phyloP scores from a whole-genome alignment of 2,329 filamentous ascomycete species.

The Plenodomus tracheiphilus region DNA sequence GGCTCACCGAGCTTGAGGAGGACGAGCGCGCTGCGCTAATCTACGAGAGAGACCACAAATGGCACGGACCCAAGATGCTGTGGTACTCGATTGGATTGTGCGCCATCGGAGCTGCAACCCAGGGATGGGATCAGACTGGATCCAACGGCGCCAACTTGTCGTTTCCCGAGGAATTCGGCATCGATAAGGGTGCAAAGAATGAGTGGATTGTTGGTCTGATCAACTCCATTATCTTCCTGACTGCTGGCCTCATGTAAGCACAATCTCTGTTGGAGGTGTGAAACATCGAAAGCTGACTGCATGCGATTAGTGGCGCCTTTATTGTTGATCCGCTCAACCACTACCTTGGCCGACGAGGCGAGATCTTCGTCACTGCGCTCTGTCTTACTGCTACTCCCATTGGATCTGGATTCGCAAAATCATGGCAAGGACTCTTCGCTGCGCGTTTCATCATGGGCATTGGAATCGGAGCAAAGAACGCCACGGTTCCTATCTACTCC shows the following conservation, averaged over 20 bases:
- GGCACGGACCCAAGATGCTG: slow-evolving; percentile 59
- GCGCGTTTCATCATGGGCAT: slow-evolving; percentile 43
- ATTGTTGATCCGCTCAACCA: slow-evolving; percentile 45
- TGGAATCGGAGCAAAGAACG: slow-evolving; percentile 40
- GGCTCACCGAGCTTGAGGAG: slow-evolving; percentile 63
- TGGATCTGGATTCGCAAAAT: slow-evolving; percentile 41
- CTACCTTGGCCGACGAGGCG: slow-evolving; percentile 42
- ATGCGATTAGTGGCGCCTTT: slow-evolving; percentile 14
- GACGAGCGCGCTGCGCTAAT: slow-evolving; percentile 63
- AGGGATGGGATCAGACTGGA: slow-evolving; percentile 68
- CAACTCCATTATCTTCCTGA: slow-evolving; percentile 46
- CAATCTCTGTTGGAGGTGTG: neutral
- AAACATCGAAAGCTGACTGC: neutral
- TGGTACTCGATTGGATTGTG: slow-evolving; percentile 70
- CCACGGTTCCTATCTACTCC: slow-evolving; percentile 40
- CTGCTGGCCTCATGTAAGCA: slow-evolving; percentile 43
- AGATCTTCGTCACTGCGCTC: slow-evolving; percentile 43
- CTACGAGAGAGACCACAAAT: slow-evolving; percentile 68
- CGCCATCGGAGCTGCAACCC: slow-evolving; percentile 70
- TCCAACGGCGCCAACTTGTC: slow-evolving; percentile 60
- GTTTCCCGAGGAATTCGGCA: slow-evolving; percentile 60
- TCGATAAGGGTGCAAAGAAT: slow-evolving; percentile 36
- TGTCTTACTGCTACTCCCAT: slow-evolving; percentile 44
- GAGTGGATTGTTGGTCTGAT: slow-evolving; percentile 40
- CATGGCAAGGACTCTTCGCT: slow-evolving; percentile 43